phyloP scores from a whole-genome alignment of 140 eudicot genomes.

The Oenanthe javanica region DNA sequence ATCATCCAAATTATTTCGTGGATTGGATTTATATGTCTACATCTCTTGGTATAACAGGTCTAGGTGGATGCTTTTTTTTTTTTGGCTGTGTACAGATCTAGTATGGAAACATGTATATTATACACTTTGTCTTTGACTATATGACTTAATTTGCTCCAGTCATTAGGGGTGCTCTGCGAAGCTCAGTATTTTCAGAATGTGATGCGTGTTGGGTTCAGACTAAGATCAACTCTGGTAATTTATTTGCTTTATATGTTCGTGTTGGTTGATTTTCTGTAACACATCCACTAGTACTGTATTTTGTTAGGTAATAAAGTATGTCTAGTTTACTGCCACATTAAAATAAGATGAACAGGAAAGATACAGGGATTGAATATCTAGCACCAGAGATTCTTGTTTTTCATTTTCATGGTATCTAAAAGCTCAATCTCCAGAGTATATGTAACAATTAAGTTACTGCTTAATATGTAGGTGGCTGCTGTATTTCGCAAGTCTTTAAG shows the following conservation, averaged over 20 bases:
- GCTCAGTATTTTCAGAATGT: constrained; percentile 97
- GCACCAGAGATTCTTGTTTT: neutral
- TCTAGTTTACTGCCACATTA: neutral
- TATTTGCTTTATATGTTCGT: constrained; percentile 6
- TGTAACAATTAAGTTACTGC: constrained; percentile 4
- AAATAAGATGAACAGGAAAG: neutral
- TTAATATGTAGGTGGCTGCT: constrained; percentile 64
- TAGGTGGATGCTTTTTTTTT: too few relatives aligned
- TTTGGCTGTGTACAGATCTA: too few relatives aligned
- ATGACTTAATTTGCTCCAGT: constrained; percentile 34
- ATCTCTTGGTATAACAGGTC: too few relatives aligned
- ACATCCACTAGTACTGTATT: neutral
- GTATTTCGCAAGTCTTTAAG: constrained; percentile 80
- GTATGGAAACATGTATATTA: neutral
- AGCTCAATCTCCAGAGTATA: neutral
- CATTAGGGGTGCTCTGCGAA: constrained; percentile 81
- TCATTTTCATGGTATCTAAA: neutral
- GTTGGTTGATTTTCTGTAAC: neutral
- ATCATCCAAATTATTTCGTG: too few relatives aligned
- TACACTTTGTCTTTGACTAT: neutral
- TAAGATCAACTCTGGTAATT: constrained; percentile 79
- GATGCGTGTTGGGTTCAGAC: constrained; percentile 79
- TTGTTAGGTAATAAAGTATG: too few relatives aligned
- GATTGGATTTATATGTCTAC: too few relatives aligned
- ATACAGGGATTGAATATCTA: too few relatives aligned